A percentile compares a stretch with the other conserved stretches of the same genome.
Evolutionary conservation across 148 eudicot species (phyloP).

Genomic region (Camellia lanceoleosa): DNA sequence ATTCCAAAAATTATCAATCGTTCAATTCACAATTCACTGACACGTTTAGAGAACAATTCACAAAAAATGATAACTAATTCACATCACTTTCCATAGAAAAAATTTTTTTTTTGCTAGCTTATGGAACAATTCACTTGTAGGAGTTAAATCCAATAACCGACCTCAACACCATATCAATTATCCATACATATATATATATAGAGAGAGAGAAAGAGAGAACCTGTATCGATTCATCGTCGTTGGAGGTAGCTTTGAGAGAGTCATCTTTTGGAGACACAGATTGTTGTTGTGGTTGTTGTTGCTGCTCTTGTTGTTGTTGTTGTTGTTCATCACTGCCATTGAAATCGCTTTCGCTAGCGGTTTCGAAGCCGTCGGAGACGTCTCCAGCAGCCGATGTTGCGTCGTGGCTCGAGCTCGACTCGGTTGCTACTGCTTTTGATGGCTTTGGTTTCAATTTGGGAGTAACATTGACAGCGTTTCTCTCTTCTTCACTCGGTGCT

Average conservation of each 20-base stretch:
- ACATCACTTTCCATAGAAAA: background rate
- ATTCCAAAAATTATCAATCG: background rate
- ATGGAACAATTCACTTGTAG: background rate
- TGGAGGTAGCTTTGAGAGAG: constrained; percentile 31
- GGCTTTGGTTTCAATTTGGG: background rate
- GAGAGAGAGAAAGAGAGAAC: constrained; percentile 14
- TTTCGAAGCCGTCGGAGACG: constrained; percentile 70
- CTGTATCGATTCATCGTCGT: constrained; percentile 46
- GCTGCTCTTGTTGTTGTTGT: background rate
- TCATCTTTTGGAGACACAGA: constrained; percentile 25
- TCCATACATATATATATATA: background rate
- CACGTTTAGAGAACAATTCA: too few relatives aligned
- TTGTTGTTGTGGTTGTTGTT: background rate
- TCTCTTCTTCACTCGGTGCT: constrained; percentile 20
- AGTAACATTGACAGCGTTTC: background rate
- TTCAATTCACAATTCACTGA: too few relatives aligned
- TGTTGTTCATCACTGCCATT: constrained; percentile 17
- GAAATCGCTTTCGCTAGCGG: constrained; percentile 58
- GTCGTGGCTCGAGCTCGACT: constrained; percentile 8
- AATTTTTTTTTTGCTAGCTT: too few relatives aligned
- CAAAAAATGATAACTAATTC: background rate
- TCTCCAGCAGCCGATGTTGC: constrained; percentile 29
- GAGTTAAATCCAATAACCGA: background rate
- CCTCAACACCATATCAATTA: background rate
- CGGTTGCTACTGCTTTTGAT: background rate